These are phyloP conservation scores for Dactylonectria estremocensis DNA, from an alignment of 2,329 filamentous ascomycete species.

Conservation along the genomic window DNA sequence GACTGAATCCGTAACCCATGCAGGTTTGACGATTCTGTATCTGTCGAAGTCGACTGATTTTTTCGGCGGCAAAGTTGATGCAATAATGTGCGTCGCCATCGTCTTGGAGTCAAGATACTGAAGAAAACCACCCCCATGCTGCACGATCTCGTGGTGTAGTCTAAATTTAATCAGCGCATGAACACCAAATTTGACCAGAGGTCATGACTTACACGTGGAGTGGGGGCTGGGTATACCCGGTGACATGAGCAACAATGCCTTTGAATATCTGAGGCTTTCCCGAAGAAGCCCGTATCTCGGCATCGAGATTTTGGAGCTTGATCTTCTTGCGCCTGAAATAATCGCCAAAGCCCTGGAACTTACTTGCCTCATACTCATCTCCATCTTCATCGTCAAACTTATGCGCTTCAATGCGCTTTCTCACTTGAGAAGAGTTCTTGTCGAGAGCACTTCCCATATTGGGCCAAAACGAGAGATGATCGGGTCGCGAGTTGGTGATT, in stretches of 20 bases:
- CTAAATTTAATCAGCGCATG: slow-evolving; percentile 49
- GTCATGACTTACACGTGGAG: slow-evolving; percentile 75
- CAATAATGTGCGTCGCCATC: slow-evolving; percentile 95
- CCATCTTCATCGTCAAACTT: slow-evolving; percentile 86
- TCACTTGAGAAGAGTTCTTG: slow-evolving; percentile 74
- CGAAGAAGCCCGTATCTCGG: slow-evolving; percentile 78
- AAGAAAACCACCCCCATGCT: slow-evolving; percentile 93
- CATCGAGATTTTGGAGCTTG: slow-evolving; percentile 95
- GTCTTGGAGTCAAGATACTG: slow-evolving; percentile 98
- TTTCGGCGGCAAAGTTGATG: slow-evolving; percentile 90
- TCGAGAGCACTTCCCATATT: slow-evolving; percentile 74
- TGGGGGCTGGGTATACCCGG: slow-evolving; percentile 95
- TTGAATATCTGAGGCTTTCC: slow-evolving; percentile 90
- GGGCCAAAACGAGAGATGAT: slow-evolving; percentile 8
- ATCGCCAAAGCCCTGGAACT: slow-evolving; percentile 90
- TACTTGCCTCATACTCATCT: slow-evolving; percentile 90
- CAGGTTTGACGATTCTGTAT: slow-evolving; percentile 94
- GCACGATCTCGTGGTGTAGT: slow-evolving; percentile 88
- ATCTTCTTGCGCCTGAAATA: slow-evolving; percentile 97
- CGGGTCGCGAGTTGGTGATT: slow-evolving; percentile 1
- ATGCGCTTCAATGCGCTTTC: slow-evolving; percentile 75
- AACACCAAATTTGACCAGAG: background rate
- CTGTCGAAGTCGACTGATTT: slow-evolving; percentile 90
- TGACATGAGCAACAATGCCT: slow-evolving; percentile 91
- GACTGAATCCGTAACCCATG: slow-evolving; percentile 94